These are phyloP conservation scores for Termitomyces sp. DNA, from an alignment of 1,284 basidiomycete species.

Conservation along the genomic window DNA sequence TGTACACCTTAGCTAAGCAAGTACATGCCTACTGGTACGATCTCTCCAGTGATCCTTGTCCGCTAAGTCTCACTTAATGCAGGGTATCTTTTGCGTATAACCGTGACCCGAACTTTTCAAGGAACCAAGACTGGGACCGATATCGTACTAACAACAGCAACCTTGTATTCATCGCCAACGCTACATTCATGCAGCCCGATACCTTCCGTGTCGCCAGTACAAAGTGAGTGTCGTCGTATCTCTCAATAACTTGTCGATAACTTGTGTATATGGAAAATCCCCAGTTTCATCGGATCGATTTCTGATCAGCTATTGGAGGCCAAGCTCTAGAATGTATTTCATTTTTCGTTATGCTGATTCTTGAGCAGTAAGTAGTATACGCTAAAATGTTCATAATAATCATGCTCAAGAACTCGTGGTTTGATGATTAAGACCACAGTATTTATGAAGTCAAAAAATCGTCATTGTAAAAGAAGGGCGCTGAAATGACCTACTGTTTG, in stretches of 20 bases:
- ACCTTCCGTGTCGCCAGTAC: slow-evolving; percentile 13
- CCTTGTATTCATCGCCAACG: slow-evolving; percentile 7
- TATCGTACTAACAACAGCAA: slow-evolving; percentile 7
- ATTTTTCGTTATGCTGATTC: not conserved
- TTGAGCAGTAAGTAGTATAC: not conserved
- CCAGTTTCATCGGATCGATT: slow-evolving; percentile 16
- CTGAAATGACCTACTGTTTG: too few species aligned
- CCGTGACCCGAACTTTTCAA: slow-evolving; percentile 17
- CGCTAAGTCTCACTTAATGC: not conserved
- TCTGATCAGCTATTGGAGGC: slow-evolving; percentile 15
- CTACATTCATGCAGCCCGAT: slow-evolving; percentile 14
- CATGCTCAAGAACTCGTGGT: not conserved
- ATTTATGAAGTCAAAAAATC: not conserved
- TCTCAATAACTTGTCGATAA: not conserved
- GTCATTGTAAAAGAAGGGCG: too few species aligned
- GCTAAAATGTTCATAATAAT: not conserved
- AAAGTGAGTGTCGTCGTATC: slow-evolving; percentile 5
- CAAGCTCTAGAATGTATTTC: not conserved
- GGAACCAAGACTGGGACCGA: slow-evolving; percentile 10
- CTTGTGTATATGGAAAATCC: not conserved
- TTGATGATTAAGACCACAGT: not conserved
- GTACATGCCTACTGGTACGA: slow-evolving; percentile 23
- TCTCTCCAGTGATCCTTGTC: not conserved
- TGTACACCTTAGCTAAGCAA: slow-evolving; percentile 17
- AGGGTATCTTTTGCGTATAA: slow-evolving; percentile 25